phyloP scores from a whole-genome alignment of 2,329 filamentous ascomycete species.

The Colletotrichum theobromicola region DNA sequence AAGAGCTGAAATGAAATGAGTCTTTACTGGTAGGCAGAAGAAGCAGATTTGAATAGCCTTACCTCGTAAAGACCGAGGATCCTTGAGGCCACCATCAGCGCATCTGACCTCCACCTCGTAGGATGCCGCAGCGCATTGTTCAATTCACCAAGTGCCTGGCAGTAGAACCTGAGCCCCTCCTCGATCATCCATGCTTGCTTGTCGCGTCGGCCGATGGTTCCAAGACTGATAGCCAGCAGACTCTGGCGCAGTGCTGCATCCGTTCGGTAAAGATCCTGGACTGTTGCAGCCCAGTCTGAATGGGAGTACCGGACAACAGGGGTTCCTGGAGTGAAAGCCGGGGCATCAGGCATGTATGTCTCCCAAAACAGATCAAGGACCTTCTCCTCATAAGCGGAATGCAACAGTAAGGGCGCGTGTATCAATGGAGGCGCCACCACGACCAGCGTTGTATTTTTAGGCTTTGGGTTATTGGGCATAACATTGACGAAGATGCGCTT shows the following conservation, averaged over 20 bases:
- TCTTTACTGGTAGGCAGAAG: not conserved
- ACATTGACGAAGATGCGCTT: conserved; percentile 24
- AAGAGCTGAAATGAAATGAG: conserved; percentile 12
- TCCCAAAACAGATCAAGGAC: conserved; percentile 23
- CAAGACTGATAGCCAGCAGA: conserved; percentile 25
- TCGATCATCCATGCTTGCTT: conserved; percentile 22
- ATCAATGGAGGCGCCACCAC: not conserved
- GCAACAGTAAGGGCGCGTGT: not conserved
- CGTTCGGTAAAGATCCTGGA: conserved; percentile 23
- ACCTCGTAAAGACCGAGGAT: conserved; percentile 26
- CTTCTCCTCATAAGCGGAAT: conserved; percentile 18
- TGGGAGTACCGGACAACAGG: not conserved
- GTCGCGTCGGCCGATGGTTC: conserved; percentile 24
- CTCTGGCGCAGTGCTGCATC: conserved; percentile 20
- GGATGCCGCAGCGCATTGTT: not conserved
- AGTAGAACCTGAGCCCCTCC: conserved; percentile 26
- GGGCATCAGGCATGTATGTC: conserved; percentile 17
- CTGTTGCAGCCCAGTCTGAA: conserved; percentile 25
- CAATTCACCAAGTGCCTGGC: conserved; percentile 19
- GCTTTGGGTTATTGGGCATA: not conserved
- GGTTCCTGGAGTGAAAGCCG: not conserved
- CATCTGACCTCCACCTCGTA: conserved; percentile 14
- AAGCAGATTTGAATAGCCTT: not conserved
- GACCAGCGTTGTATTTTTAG: not conserved
- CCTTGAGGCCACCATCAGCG: conserved; percentile 13